A percentile compares a stretch with the other conserved stretches of the same genome.
phyloP scores from a whole-genome alignment of 2,329 filamentous ascomycete species.

The Calonectria montana region DNA sequence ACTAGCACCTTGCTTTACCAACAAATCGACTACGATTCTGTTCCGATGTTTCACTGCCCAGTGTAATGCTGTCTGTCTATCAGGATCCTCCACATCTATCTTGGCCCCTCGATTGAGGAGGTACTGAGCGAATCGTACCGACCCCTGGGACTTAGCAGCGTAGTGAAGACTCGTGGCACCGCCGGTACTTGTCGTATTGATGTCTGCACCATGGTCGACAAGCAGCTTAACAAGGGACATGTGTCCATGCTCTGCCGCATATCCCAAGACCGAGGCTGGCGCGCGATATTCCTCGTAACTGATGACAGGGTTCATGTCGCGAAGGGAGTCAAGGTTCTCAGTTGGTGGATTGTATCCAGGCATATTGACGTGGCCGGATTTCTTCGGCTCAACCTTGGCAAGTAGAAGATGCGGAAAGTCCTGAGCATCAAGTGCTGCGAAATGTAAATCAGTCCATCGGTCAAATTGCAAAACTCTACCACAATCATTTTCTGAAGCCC shows the following conservation, averaged over 20 bases:
- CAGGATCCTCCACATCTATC: neutral
- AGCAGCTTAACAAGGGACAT: neutral
- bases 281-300: too few relatives aligned
- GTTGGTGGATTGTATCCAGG: too few relatives aligned
- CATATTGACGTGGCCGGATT: neutral
- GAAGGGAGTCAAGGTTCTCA: too few relatives aligned
- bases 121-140: neutral
- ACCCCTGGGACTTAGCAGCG: neutral
- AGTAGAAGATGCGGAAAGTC: neutral
- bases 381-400: neutral
- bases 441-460: neutral
- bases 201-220: neutral
- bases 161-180: neutral
- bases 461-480: neutral
- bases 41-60: neutral
- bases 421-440: neutral
- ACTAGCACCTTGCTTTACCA: neutral
- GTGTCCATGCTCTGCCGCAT: neutral
- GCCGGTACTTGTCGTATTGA: neutral
- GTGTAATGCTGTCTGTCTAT: neutral
- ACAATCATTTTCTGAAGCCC: neutral
- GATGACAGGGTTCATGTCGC: too few relatives aligned
- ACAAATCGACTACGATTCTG: neutral
- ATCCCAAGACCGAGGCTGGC: too few relatives aligned
- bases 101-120: neutral